Evolutionary conservation across 139 green algal genomes (phyloP), one percentile per base, ranked within the genome.

Genomic region (Chlorella sp.): DNA sequence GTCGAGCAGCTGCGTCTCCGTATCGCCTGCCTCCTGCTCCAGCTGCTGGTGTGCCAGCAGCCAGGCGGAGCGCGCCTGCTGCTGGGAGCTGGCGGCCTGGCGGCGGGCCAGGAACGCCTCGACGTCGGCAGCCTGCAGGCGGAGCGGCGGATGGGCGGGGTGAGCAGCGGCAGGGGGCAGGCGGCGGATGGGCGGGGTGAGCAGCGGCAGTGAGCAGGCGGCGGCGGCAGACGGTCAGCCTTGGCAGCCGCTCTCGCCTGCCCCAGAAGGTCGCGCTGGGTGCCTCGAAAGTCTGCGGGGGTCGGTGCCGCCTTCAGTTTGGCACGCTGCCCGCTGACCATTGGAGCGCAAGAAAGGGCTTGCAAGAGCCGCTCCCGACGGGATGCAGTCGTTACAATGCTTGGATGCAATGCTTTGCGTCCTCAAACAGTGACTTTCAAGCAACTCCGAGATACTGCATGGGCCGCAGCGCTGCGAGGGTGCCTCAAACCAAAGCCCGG

Each of bases 1-100:
- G 34, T 34, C 24, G 8, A 26, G 22, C 76, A 43, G 30, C n/a
- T 60, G 30, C 22, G 78, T 51, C 24, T 84, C 64, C 64, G 43
- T 36, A 30, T 84, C 80, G 5, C 65, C 80, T 20, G 36, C 44
- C 44, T 84, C 65, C 44, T 84, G 80, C 46, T 67, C 44, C 46
- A 84, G 65, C 24, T 36, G 20, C 65, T 84, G 80, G 34, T 68
- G 65, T 34, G 40, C 65, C 24, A 84, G 14, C n/a, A 84, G 80
- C 80, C 80, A 84, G 44, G 46, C 67, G 0, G 46, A 28, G 46
- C 80, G 80, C 4, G 77, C 60, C 67, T 80, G 34, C 34, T 44
- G 65, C 34, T 56, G 46, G 65, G n/a, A 24, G 4, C 67, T 17
- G 0, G 67, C 36, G 13, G 4, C 19, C 44, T 40, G n/a, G 9